phyloP scores from a whole-genome alignment of 306 rosid genomes.

The Mucuna pruriens region DNA sequence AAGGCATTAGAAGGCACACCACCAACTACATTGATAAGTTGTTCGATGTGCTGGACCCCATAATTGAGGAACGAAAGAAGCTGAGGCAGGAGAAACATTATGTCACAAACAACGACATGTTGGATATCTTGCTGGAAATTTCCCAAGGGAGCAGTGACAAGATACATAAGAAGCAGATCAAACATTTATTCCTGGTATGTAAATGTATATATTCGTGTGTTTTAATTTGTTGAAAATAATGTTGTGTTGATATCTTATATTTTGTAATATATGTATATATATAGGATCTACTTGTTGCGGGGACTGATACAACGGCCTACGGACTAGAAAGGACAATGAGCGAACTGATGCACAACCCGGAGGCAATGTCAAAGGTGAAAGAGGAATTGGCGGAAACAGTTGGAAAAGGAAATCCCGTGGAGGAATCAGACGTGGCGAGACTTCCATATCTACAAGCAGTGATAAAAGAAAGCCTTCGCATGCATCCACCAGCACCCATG shows the following conservation, averaged over 20 bases:
- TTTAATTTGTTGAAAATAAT: too few species aligned
- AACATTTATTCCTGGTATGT: constrained; percentile 43
- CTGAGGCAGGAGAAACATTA: neutral
- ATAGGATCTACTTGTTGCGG: constrained; percentile 64
- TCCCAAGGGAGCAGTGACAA: constrained; percentile 32
- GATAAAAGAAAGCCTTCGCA: constrained; percentile 55
- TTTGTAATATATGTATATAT: too few species aligned
- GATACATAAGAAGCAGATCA: constrained; percentile 30
- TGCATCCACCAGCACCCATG: constrained; percentile 52
- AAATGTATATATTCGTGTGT: neutral
- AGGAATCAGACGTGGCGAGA: constrained; percentile 56
- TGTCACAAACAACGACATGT: constrained; percentile 36
- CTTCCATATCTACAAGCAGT: constrained; percentile 66
- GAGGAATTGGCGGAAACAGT: constrained; percentile 47
- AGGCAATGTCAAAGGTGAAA: constrained; percentile 47
- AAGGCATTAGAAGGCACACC: constrained; percentile 39
- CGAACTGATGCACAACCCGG: constrained; percentile 47
- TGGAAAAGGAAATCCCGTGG: constrained; percentile 55
- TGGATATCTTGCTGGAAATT: constrained; percentile 49
- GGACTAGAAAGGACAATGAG: constrained; percentile 63
- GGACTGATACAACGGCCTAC: constrained; percentile 59
- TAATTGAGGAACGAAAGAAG: constrained; percentile 40
- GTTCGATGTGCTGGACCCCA: neutral
- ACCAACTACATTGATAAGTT: constrained; percentile 27
- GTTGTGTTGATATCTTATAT: too few species aligned